A percentile compares a stretch with the other conserved stretches of the same genome.
phyloP scores from a whole-genome alignment of 176 grass and related monocot species.

The Avena sativa region DNA sequence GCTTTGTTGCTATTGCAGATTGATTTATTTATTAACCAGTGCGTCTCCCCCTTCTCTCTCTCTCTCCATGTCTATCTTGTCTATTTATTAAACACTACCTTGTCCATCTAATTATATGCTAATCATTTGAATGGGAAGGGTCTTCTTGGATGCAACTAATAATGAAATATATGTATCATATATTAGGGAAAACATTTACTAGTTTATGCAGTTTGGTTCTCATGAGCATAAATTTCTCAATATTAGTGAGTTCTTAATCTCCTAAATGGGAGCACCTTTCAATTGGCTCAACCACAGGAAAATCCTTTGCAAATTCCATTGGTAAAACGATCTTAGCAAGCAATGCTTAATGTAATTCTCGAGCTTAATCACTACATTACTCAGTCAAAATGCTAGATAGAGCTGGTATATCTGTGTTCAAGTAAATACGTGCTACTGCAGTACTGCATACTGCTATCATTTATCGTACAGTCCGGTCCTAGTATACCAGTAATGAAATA shows the following conservation, averaged over 20 bases:
- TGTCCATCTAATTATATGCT: not conserved
- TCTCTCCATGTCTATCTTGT: not conserved
- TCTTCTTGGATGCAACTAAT: not conserved
- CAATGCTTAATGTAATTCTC: constrained; percentile 6
- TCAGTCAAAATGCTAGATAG: constrained; percentile 8
- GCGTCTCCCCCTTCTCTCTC: constrained; percentile 2
- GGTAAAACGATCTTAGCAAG: not conserved
- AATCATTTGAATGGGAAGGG: not conserved
- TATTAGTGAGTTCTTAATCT: constrained; percentile 23
- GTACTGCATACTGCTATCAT: not conserved
- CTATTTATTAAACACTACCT: constrained; percentile 5
- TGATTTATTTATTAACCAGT: constrained; percentile 44
- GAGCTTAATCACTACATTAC: constrained; percentile 3
- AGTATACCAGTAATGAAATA: not conserved
- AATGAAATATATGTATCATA: not conserved
- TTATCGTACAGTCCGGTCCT: not conserved
- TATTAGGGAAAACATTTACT: constrained; percentile 12
- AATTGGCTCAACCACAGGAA: not conserved
- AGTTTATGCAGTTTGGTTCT: constrained; percentile 15
- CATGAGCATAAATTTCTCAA: not conserved
- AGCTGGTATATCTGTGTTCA: not conserved
- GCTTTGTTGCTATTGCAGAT: constrained; percentile 1
- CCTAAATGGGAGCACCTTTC: constrained; percentile 24
- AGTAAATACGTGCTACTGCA: not conserved
- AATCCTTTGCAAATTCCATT: not conserved